Base-by-base conservation (phyloP, 2,329 filamentous ascomycete species). In the Parasarocladium wereldwijsianum region DNA sequence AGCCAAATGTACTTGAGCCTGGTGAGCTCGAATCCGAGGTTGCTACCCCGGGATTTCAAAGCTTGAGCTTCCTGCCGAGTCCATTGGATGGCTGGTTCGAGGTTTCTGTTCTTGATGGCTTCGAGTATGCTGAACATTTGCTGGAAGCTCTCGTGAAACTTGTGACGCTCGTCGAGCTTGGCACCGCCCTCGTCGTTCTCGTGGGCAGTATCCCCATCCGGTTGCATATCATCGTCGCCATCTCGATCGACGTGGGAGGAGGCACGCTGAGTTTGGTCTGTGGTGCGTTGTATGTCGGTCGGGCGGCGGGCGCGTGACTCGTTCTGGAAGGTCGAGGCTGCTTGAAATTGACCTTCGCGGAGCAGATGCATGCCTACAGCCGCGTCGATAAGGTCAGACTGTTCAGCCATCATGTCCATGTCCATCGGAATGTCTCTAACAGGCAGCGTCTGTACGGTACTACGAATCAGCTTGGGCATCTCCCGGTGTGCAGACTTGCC, bases 301-400 rank as follows among this genome's bases (percentile, higher is more conserved):
- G n/a, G n/a, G n/a, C n/a, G n/a, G n/a, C n/a, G n/a, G n/a, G n/a
- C n/a, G n/a, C n/a, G n/a, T 11, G 60, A 70, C 59, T 96, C 90
- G 10, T 67, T 60, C 28, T 93, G 70, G 43, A 98, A 94, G 2
- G 76, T 84, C 11, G 76, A 74, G 9, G 87, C 87, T 3, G 93
- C 86, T 14, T 66, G 67, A 52, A 98, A 98, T 47, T 93, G 81
- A 28, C 90, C 90, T 56, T 96, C 87, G 23, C 90, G 81, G 22
- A 98, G 67, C 14, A 98, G 68, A 48, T 98, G 90, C 85, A 96
- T 94, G 8, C 82, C 82, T 42, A 98, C 92, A 6, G 90, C 87
- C 33, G 86, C 74, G 55, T 94, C 92, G 47, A 96, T 83, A 9
- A 94, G 64, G 11, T 67, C 62, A 4, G 79, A 68, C 40, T 92